Evolutionary conservation across 2,329 filamentous ascomycete species (phyloP).

Genomic region (Verticillium longisporum): DNA sequence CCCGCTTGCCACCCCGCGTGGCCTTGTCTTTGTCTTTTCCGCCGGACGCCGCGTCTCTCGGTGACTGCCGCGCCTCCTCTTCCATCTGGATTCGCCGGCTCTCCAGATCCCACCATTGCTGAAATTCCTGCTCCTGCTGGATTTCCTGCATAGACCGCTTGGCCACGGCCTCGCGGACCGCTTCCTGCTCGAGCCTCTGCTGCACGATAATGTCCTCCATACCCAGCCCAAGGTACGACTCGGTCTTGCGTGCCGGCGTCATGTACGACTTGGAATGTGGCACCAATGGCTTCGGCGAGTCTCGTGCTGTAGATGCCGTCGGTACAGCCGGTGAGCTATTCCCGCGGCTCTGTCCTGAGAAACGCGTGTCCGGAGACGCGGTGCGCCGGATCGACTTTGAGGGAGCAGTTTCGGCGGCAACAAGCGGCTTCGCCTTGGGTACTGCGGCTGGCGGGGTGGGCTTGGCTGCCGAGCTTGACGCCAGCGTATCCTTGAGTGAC

Average conservation of each 20-base stretch:
- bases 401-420: conserved; percentile 32
- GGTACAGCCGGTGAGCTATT: conserved; percentile 22
- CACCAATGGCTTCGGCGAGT: conserved; percentile 34
- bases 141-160: conserved; percentile 91
- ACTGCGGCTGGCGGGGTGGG: conserved; percentile 16
- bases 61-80: conserved; percentile 41
- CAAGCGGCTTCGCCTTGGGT: conserved; percentile 31
- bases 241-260: conserved; percentile 49
- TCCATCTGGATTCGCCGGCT: conserved; percentile 64
- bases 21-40: conserved; percentile 19
- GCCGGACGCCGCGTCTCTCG: conserved; percentile 35
- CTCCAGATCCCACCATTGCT: conserved; percentile 93
- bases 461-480: conserved; percentile 20
- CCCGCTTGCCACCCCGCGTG: conserved; percentile 9
- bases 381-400: conserved; percentile 38
- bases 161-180: conserved; percentile 73
- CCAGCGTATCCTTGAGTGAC: conserved; percentile 42
- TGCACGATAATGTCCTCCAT: conserved; percentile 86
- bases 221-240: conserved; percentile 61
- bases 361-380: conserved; percentile 56
- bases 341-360: conserved; percentile 47
- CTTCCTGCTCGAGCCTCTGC: conserved; percentile 77
- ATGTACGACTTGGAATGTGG: conserved; percentile 59
- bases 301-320: conserved; percentile 17
- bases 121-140: conserved; percentile 93